A percentile compares a stretch with the other conserved stretches of the same genome.
phyloP scores from a whole-genome alignment of 2,329 filamentous ascomycete genomes.

The Penicillium sp. region DNA sequence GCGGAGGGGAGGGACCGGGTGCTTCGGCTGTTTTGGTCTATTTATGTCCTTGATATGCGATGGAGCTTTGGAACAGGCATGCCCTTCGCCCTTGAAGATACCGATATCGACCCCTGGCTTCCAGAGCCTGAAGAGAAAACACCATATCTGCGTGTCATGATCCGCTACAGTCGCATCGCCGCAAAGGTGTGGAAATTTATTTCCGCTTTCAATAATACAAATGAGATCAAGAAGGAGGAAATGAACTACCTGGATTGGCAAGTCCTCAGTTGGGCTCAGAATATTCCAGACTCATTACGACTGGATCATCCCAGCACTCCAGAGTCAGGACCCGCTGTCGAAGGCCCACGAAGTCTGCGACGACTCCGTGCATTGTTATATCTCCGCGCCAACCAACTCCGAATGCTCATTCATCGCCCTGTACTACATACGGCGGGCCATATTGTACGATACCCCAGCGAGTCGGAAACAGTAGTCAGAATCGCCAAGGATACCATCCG shows the following conservation, averaged over 20 bases:
- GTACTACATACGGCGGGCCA: conserved; percentile 73
- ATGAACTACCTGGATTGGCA: conserved; percentile 80
- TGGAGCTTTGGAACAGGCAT: conserved; percentile 88
- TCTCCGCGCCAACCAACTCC: conserved; percentile 83
- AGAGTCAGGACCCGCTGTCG: conserved; percentile 42
- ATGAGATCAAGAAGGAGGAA: conserved; percentile 68
- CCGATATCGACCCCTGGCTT: conserved; percentile 76
- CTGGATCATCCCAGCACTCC: conserved; percentile 56
- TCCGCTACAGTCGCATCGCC: conserved; percentile 76
- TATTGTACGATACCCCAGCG: conserved; percentile 71
- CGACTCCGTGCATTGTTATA: conserved; percentile 81
- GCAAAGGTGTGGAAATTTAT: conserved; percentile 85
- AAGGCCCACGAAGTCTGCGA: conserved; percentile 60
- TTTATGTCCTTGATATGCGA: conserved; percentile 80
- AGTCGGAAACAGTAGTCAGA: conserved; percentile 67
- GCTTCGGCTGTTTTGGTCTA: conserved; percentile 78
- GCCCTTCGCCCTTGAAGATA: conserved; percentile 79
- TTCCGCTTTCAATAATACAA: conserved; percentile 65
- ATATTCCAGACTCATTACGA: conserved; percentile 63
- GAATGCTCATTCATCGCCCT: conserved; percentile 83
- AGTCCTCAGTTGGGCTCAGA: conserved; percentile 78
- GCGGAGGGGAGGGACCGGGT: conserved; percentile 68
- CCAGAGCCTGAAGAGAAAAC: conserved; percentile 65
- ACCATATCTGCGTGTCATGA: conserved; percentile 83
- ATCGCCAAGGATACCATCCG: conserved; percentile 65